phyloP scores from a whole-genome alignment of 2,329 filamentous ascomycete genomes.

The Colletotrichum costaricense region DNA sequence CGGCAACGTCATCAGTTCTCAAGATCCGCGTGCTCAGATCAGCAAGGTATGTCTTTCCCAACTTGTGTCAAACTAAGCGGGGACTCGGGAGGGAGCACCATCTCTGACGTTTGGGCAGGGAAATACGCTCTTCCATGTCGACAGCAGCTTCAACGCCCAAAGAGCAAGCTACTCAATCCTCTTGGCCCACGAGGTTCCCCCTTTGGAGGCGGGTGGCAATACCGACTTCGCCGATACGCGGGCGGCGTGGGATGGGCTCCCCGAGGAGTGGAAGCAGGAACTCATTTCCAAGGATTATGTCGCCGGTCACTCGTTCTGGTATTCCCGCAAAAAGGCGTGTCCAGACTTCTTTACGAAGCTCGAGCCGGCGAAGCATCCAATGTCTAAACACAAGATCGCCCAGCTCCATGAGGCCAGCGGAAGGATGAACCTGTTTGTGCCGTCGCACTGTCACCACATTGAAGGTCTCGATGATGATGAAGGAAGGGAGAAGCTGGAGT shows the following conservation, averaged over 20 bases:
- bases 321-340: conserved; percentile 62
- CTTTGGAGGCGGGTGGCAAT: conserved; percentile 57
- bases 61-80: no score
- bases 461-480: conserved; percentile 52
- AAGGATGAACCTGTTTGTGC: conserved; percentile 64
- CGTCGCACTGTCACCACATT: conserved; percentile 64
- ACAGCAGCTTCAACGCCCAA: conserved; percentile 66
- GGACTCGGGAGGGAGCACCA: no score
- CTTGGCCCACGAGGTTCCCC: conserved; percentile 61
- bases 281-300: conserved; percentile 55
- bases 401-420: conserved; percentile 64
- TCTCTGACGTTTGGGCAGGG: conserved; percentile 41
- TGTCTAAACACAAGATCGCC: conserved; percentile 59
- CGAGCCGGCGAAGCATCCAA: conserved; percentile 49
- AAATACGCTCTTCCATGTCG: conserved; percentile 65
- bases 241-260: conserved; percentile 60
- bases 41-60: conserved; percentile 46
- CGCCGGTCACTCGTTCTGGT: conserved; percentile 61
- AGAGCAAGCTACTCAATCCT: conserved; percentile 64
- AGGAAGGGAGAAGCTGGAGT: conserved; percentile 49
- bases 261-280: conserved; percentile 45
- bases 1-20: conserved; percentile 40
- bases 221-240: conserved; percentile 66
- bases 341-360: conserved; percentile 60
- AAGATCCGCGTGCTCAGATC: conserved; percentile 52